These are phyloP conservation scores for Penicillium freii DNA, from an alignment of 2,329 filamentous ascomycete species.

Conservation along the genomic window DNA sequence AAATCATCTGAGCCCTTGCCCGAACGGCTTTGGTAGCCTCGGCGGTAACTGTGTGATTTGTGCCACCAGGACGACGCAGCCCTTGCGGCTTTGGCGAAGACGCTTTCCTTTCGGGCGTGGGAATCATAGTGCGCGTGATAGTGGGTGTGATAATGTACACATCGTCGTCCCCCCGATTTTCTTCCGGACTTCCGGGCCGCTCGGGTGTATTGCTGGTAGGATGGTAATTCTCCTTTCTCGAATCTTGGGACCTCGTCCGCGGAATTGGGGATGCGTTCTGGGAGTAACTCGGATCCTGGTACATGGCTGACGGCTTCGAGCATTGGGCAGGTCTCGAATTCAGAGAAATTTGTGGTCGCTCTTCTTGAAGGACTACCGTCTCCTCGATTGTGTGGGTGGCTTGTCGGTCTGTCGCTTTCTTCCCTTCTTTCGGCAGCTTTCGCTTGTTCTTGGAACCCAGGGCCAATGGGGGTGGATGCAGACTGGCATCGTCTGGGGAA, in stretches of 20 bases:
- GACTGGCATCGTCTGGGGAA: constrained; percentile 26
- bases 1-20: constrained; percentile 26
- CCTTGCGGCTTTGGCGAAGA: constrained; percentile 17
- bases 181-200: constrained; percentile 14
- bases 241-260: constrained; percentile 19
- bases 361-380: constrained; percentile 26
- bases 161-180: constrained; percentile 29
- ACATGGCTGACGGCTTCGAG: constrained; percentile 33
- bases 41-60: constrained; percentile 22
- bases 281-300: constrained; percentile 22
- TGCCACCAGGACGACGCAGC: constrained; percentile 21
- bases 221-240: constrained; percentile 27
- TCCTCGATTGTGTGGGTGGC: constrained; percentile 17
- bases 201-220: constrained; percentile 13
- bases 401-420: constrained; percentile 7
- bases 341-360: constrained; percentile 32
- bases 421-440: constrained; percentile 19
- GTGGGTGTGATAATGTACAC: constrained; percentile 42
- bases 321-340: constrained; percentile 38
- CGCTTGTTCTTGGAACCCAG: constrained; percentile 25
- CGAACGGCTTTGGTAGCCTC: constrained; percentile 31
- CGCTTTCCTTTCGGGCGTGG: constrained; percentile 27
- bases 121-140: constrained; percentile 43
- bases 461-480: constrained; percentile 24
- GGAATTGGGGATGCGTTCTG: constrained; percentile 16